Evolutionary conservation across 164 flowering plant species (phyloP).

Genomic region (Aristolochia contorta): DNA sequence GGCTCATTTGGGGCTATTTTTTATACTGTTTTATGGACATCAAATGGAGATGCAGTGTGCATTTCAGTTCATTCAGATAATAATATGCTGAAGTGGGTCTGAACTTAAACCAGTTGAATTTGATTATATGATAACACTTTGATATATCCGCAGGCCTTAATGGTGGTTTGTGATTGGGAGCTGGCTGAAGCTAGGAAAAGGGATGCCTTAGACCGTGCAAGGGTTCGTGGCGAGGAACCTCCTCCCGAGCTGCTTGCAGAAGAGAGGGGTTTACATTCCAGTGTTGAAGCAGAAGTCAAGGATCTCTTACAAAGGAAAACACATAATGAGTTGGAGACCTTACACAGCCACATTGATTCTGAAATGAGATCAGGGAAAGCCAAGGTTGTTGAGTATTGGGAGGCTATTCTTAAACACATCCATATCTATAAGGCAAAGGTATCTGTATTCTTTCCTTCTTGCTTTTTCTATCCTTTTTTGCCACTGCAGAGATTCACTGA

Average conservation of each 20-base stretch:
- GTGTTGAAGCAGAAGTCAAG: conserved; percentile 80
- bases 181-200: conserved; percentile 79
- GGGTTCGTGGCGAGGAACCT: conserved; percentile 95
- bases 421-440: conserved; percentile 94
- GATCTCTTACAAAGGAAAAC: conserved; percentile 61
- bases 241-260: conserved; percentile 92
- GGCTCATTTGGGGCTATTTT: background rate
- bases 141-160: conserved; percentile 60
- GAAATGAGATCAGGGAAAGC: conserved; percentile 86
- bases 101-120: no score
- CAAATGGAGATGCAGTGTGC: no score
- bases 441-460: conserved; percentile 3
- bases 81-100: no score
- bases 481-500: no score
- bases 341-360: conserved; percentile 56
- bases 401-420: conserved; percentile 85
- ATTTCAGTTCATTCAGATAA: no score
- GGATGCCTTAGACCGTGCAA: conserved; percentile 90
- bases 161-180: conserved; percentile 97
- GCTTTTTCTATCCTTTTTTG: no score
- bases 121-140: no score
- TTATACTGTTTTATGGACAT: no score
- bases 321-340: conserved; percentile 48
- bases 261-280: conserved; percentile 89
- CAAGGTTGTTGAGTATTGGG: conserved; percentile 97